A percentile compares a stretch with the other conserved stretches of the same genome.
These are phyloP conservation scores for Psilocybe sp. DNA, from an alignment of 768 basidiomycete species.

Conservation along the genomic window DNA sequence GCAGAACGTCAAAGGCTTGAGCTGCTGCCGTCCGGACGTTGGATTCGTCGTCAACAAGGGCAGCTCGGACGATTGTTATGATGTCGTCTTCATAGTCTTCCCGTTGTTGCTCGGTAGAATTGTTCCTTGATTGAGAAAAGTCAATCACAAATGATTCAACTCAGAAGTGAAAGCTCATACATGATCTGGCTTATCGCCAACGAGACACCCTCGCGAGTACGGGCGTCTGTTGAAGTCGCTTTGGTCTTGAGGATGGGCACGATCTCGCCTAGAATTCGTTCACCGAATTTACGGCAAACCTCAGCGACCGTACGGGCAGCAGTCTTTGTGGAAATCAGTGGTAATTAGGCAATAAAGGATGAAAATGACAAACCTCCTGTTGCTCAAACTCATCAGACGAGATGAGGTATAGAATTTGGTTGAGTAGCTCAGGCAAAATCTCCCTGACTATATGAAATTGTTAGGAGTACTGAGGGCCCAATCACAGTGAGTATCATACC, in stretches of 20 bases:
- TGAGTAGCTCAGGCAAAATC: slow-evolving; percentile 81
- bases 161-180: slow-evolving; percentile 38
- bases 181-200: slow-evolving; percentile 85
- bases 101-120: slow-evolving; percentile 76
- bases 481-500: slow-evolving; percentile 39
- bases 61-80: slow-evolving; percentile 76
- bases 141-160: background rate
- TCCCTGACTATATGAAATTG: slow-evolving; percentile 63
- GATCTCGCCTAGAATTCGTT: slow-evolving; percentile 82
- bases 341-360: background rate
- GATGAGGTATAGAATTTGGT: slow-evolving; percentile 73
- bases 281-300: slow-evolving; percentile 93
- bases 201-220: slow-evolving; percentile 82
- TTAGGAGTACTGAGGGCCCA: background rate
- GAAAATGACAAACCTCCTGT: slow-evolving; percentile 62
- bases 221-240: slow-evolving; percentile 57
- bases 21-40: slow-evolving; percentile 89
- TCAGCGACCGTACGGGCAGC: slow-evolving; percentile 87
- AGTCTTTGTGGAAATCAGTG: slow-evolving; percentile 47
- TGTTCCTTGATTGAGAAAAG: slow-evolving; percentile 51
- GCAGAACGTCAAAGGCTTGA: slow-evolving; percentile 84
- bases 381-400: slow-evolving; percentile 82
- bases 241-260: slow-evolving; percentile 73
- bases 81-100: slow-evolving; percentile 90
- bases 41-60: slow-evolving; percentile 85